Conservation (phyloP, 2,329 filamentous ascomycete genomes). For the Diplodia scrobiculata region DNA sequence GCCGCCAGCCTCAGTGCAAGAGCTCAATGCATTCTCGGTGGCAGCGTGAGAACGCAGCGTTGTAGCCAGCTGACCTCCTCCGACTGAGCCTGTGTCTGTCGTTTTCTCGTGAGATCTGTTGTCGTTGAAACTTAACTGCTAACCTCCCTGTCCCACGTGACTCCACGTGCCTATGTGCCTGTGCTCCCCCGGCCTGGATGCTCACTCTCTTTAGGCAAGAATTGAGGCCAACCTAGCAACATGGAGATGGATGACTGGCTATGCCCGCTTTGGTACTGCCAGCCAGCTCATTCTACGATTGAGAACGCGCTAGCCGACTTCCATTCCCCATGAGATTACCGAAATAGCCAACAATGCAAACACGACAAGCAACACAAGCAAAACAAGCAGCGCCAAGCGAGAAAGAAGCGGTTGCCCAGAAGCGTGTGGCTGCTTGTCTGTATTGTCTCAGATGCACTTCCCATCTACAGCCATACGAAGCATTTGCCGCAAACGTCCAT, state of each 20-base stretch:
- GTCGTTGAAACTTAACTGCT: background rate
- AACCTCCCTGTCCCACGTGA: background rate
- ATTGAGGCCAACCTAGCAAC: background rate
- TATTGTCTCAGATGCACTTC: background rate
- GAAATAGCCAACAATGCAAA: background rate
- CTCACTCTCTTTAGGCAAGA: background rate
- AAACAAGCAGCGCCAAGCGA: constrained; percentile 20
- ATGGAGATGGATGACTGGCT: no score
- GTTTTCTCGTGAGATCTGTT: background rate
- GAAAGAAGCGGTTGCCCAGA: background rate
- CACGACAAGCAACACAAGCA: background rate
- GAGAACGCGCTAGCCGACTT: constrained; percentile 15
- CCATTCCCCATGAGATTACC: constrained; percentile 18
- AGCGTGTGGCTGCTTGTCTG: background rate
- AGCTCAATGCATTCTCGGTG: background rate
- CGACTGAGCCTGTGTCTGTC: background rate
- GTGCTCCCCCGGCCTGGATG: background rate
- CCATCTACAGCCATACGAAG: background rate
- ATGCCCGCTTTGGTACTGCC: background rate
- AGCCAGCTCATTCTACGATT: background rate
- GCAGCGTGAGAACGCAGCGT: background rate
- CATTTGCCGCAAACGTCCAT: background rate
- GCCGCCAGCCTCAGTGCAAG: background rate
- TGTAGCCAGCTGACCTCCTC: background rate
- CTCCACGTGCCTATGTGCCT: background rate